A percentile compares a stretch with the other conserved stretches of the same genome.
phyloP scores from a whole-genome alignment of 2,329 filamentous ascomycete genomes.

The Ambrosiella beaveri region DNA sequence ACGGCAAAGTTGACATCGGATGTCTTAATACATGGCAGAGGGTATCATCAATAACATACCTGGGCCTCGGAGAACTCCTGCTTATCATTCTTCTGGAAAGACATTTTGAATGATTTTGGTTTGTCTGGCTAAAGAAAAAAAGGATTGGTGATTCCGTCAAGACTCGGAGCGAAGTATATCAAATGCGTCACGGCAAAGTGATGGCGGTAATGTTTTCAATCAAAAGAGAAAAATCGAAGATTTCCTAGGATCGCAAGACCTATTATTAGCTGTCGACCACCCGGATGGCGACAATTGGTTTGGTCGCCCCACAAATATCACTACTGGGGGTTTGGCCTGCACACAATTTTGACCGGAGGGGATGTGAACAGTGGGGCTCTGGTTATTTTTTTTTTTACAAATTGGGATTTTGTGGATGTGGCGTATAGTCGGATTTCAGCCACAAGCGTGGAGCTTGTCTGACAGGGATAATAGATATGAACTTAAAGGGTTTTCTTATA shows the following conservation, averaged over 20 bases:
- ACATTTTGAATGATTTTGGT: slow-evolving; percentile 44
- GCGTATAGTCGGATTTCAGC: background rate
- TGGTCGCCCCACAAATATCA: background rate
- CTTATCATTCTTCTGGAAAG: slow-evolving; percentile 75
- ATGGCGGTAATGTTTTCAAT: slow-evolving; percentile 36
- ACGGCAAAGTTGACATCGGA: background rate
- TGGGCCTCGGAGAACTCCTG: slow-evolving; percentile 86
- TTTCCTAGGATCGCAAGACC: background rate
- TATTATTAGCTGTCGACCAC: background rate
- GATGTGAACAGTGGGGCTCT: background rate
- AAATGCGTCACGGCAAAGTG: slow-evolving; percentile 57
- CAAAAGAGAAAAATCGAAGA: background rate
- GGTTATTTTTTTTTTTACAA: background rate
- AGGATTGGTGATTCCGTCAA: slow-evolving; percentile 38
- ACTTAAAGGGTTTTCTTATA: background rate
- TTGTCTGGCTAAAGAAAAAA: slow-evolving; percentile 8
- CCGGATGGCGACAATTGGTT: background rate
- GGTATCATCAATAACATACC: slow-evolving; percentile 31
- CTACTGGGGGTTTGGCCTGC: background rate
- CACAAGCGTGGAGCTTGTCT: background rate
- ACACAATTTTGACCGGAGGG: background rate
- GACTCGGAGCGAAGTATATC: slow-evolving; percentile 50
- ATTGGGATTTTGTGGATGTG: background rate
- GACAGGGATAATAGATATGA: too few species aligned
- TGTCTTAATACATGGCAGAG: background rate